These are phyloP conservation scores for Stentor coeruleus DNA, from an alignment of 73 alveolate species.

Conservation along the genomic window DNA sequence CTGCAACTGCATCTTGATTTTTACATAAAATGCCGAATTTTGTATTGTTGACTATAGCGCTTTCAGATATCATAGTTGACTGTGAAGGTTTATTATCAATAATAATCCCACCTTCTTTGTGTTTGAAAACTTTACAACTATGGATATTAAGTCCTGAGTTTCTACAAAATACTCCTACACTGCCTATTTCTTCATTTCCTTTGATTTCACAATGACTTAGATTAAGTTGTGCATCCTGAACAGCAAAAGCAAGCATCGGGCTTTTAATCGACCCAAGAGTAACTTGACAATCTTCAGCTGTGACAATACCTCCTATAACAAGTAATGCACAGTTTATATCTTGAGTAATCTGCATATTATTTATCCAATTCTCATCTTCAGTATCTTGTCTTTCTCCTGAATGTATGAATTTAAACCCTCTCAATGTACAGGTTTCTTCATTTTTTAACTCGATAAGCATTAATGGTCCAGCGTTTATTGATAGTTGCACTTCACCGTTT, in stretches of 20 bases:
- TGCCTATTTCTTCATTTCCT: slow-evolving; percentile 19
- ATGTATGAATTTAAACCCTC: slow-evolving; percentile 20
- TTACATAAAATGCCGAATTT: slow-evolving; percentile 53
- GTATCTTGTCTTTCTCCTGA: slow-evolving; percentile 18
- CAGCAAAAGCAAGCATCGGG: slow-evolving; percentile 24
- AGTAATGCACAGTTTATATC: slow-evolving; percentile 25
- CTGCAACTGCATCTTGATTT: slow-evolving; percentile 52
- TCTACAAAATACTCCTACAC: background rate
- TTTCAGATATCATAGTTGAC: slow-evolving; percentile 33
- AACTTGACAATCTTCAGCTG: slow-evolving; percentile 8
- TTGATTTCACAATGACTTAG: slow-evolving; percentile 13
- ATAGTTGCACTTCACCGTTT: slow-evolving; percentile 25
- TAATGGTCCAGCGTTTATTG: slow-evolving; percentile 14
- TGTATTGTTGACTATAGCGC: slow-evolving; percentile 50
- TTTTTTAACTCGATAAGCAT: background rate
- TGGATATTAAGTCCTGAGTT: background rate
- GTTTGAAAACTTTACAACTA: slow-evolving; percentile 10
- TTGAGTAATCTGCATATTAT: background rate
- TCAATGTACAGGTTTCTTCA: slow-evolving; percentile 7
- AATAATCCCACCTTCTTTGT: slow-evolving; percentile 6
- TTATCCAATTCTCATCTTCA: background rate
- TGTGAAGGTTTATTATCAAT: background rate
- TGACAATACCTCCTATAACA: slow-evolving; percentile 26
- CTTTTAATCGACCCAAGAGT: background rate
- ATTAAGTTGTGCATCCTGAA: background rate